Percentiles rank a stretch among this genome's conserved stretches.
phyloP scores from a whole-genome alignment of 2,329 filamentous ascomycete genomes.

The Claviceps cyperi region DNA sequence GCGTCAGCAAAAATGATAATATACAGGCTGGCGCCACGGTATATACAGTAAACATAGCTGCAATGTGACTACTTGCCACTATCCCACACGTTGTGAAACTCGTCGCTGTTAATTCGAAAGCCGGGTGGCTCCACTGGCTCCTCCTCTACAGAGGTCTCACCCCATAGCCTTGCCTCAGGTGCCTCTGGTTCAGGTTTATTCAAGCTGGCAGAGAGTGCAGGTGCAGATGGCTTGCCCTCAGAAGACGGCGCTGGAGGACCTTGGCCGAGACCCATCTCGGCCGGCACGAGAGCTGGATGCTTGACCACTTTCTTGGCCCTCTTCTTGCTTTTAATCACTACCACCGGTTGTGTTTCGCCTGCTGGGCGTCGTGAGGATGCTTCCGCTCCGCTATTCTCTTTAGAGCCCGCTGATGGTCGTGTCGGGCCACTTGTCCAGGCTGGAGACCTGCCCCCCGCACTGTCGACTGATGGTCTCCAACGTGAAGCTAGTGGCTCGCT shows the following conservation, averaged over 20 bases:
- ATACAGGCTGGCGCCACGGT: not conserved
- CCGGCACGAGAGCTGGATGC: slow-evolving; percentile 19
- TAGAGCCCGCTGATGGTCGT: slow-evolving; percentile 9
- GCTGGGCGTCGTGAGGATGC: slow-evolving; percentile 3
- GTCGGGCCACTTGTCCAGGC: slow-evolving; percentile 11
- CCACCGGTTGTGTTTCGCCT: slow-evolving; percentile 13
- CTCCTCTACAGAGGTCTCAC: slow-evolving; percentile 5
- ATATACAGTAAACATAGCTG: not conserved
- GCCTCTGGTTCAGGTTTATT: slow-evolving; percentile 5
- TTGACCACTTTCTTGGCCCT: slow-evolving; percentile 21
- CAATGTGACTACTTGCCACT: not conserved
- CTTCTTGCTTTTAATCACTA: slow-evolving; percentile 24
- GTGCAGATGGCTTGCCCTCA: not conserved
- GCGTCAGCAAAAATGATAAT: not conserved
- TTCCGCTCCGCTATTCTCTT: slow-evolving; percentile 1
- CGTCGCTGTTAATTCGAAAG: slow-evolving; percentile 25
- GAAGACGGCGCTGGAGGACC: slow-evolving; percentile 7
- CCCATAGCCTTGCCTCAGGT: slow-evolving; percentile 8
- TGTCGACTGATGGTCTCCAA: slow-evolving; percentile 28
- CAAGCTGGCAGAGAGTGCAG: not conserved
- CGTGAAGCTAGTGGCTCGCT: slow-evolving; percentile 57
- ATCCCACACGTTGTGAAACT: slow-evolving; percentile 32
- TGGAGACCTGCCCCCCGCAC: slow-evolving; percentile 15
- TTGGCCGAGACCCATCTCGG: slow-evolving; percentile 13
- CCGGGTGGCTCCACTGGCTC: slow-evolving; percentile 6